A percentile compares a stretch with the other conserved stretches of the same genome.
Evolutionary conservation across 768 basidiomycete species (phyloP).

Genomic region (Sistotremastrum niveocremeum): DNA sequence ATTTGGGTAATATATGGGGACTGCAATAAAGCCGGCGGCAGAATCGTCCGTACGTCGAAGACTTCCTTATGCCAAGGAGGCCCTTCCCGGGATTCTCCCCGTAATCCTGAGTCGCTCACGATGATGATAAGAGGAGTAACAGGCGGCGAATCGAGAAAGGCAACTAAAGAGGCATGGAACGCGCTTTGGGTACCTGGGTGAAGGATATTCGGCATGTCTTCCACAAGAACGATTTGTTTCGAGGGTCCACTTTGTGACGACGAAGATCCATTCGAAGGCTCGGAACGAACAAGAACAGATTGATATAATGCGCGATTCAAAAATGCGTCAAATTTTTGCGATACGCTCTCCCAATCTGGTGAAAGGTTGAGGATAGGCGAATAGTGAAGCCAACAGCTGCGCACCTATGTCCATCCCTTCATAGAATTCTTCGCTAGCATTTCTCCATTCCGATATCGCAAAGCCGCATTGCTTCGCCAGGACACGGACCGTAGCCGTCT

Average conservation of each 20-base stretch:
- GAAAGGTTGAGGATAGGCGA: too few relatives aligned
- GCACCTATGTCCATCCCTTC: slow-evolving; percentile 14
- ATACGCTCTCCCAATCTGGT: slow-evolving; percentile 25
- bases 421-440: slow-evolving; percentile 41
- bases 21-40: slow-evolving; percentile 55
- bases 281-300: slow-evolving; percentile 26
- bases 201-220: slow-evolving; percentile 85
- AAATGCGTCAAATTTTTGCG: slow-evolving; percentile 62
- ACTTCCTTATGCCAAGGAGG: slow-evolving; percentile 38
- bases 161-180: slow-evolving; percentile 58
- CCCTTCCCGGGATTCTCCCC: slow-evolving; percentile 46
- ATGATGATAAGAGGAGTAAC: slow-evolving; percentile 64
- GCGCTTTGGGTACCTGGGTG: slow-evolving; percentile 52
- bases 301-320: slow-evolving; percentile 49
- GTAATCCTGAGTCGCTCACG: slow-evolving; percentile 67
- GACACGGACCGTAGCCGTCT: slow-evolving; percentile 74
- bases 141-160: slow-evolving; percentile 30
- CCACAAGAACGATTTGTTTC: slow-evolving; percentile 62
- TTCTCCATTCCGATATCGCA: slow-evolving; percentile 80
- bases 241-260: slow-evolving; percentile 3
- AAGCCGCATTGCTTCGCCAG: slow-evolving; percentile 62
- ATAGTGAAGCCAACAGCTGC: not conserved
- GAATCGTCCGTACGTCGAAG: slow-evolving; percentile 52
- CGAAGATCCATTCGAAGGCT: slow-evolving; percentile 2
- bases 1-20: slow-evolving; percentile 72